These are phyloP conservation scores for Solanum chacoense DNA, from an alignment of 305 asterid species.

Conservation along the genomic window DNA sequence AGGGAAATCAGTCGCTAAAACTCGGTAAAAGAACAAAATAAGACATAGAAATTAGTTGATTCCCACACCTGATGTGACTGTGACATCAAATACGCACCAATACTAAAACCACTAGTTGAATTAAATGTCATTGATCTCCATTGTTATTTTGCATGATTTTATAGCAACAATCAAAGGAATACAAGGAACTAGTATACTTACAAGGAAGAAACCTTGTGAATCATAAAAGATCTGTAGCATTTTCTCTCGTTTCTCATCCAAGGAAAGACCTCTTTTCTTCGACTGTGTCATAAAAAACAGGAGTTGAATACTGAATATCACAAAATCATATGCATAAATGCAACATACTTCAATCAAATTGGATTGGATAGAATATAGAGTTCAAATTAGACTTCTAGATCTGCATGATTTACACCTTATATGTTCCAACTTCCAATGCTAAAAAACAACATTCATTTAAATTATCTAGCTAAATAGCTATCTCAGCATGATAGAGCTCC, in stretches of 20 bases:
- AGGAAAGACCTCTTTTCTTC: constrained; percentile 84
- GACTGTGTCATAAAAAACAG: constrained; percentile 30
- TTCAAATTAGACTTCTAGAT: not conserved
- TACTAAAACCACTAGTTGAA: not conserved
- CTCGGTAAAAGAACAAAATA: not conserved
- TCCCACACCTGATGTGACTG: not conserved
- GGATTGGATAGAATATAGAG: not conserved
- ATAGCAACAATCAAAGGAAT: constrained; percentile 11
- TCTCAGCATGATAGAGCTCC: not conserved
- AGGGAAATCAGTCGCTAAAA: not conserved
- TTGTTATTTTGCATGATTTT: not conserved
- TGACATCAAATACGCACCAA: not conserved
- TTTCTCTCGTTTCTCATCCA: constrained; percentile 93
- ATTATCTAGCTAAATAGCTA: not conserved
- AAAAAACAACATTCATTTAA: not conserved
- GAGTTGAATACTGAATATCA: constrained; percentile 6
- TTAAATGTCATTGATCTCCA: not conserved
- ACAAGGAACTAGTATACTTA: constrained; percentile 44
- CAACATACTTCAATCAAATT: not conserved
- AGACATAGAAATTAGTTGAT: not conserved
- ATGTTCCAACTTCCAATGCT: not conserved
- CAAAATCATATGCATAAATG: not conserved
- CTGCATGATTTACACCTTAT: not conserved
- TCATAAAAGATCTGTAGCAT: constrained; percentile 90
- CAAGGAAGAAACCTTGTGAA: constrained; percentile 73